A percentile compares a stretch with the other conserved stretches of the same genome.
These are phyloP conservation scores for Cryptosporidium parvum DNA, from an alignment of 169 alveolate species.

Conservation along the genomic window DNA sequence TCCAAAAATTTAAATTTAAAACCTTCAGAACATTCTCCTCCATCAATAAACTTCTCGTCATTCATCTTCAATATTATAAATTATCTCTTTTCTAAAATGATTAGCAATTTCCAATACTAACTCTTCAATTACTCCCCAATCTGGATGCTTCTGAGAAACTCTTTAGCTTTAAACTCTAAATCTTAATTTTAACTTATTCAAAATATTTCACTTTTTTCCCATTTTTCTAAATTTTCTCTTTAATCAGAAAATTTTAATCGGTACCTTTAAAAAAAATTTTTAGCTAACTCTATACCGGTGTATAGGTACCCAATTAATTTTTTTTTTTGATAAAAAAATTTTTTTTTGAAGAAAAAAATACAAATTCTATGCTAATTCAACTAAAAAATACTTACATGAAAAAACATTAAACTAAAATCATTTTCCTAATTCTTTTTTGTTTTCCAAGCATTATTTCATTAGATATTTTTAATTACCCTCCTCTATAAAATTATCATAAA, in stretches of 20 bases:
- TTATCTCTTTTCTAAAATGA: neutral
- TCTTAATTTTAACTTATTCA: neutral
- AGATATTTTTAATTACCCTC: neutral
- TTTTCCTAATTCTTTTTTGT: neutral
- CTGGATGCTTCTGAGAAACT: neutral
- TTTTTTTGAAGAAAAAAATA: too few species aligned
- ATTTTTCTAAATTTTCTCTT: too few species aligned
- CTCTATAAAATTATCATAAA: too few species aligned
- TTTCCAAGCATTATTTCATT: neutral
- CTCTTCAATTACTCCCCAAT: neutral
- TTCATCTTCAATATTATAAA: neutral
- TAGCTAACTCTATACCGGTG: neutral
- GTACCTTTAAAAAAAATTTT: neutral
- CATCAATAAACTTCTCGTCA: neutral
- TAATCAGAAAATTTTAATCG: neutral
- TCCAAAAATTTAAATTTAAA: slow-evolving; percentile 3
- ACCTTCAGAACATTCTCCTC: neutral
- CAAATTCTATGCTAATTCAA: too few species aligned
- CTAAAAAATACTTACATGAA: neutral
- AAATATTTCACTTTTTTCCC: neutral
- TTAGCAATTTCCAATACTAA: too few species aligned
- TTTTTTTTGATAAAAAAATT: too few species aligned
- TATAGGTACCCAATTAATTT: neutral
- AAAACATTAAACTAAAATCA: neutral
- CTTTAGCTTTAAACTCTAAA: neutral